Evolutionary conservation across 2,329 filamentous ascomycete species (phyloP), one percentile per base, ranked within the genome.

Genomic region (Colletotrichum tropicale): DNA sequence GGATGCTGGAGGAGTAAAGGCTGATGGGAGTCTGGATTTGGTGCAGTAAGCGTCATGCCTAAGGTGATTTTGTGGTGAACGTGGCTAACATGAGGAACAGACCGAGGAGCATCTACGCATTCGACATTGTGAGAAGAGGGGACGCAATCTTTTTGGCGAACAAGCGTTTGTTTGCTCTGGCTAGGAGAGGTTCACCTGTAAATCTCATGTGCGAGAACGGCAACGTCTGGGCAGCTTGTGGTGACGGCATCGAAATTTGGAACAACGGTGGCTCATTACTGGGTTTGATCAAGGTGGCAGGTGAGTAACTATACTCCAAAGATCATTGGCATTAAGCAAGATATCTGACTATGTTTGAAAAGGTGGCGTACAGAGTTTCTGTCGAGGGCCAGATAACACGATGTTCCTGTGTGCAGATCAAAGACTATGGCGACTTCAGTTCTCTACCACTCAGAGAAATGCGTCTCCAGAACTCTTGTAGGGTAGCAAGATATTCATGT

Each of bases 201-300:
- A 84, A 82, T 32, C 83, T 89, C 58, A 81, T 82, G 52, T 88
- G 86, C 69, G 87, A 89, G 76, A 68, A 78, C 7, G 88, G 87
- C 2, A 88, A 88, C 74, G 84, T 90, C 2, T 90, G 87, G 77
- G 83, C 85, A 52, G 87, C 86, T 0, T 88, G 87, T 71, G 85
- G 83, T 5, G 88, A 88, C 71, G 88, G 88, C 13, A 81, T 90
- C n/a, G 87, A 89, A 75, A 83, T 90, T 4, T 90, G 86, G 85
- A 87, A 82, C 61, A 75, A 84, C 2, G 85, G 82, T 5, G 88
- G 88, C 6, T 82, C 81, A 26, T 81, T 88, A 1, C 83, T 89
- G 36, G 88, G 88, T 2, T 80, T 86, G 0, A 81, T 88, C 24
- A 81, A 82, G 43, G 80, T 86, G 24, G 80, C 81, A 30, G 83